phyloP scores from a whole-genome alignment of 1,284 basidiomycete species.

The Kwoniella shivajii region DNA sequence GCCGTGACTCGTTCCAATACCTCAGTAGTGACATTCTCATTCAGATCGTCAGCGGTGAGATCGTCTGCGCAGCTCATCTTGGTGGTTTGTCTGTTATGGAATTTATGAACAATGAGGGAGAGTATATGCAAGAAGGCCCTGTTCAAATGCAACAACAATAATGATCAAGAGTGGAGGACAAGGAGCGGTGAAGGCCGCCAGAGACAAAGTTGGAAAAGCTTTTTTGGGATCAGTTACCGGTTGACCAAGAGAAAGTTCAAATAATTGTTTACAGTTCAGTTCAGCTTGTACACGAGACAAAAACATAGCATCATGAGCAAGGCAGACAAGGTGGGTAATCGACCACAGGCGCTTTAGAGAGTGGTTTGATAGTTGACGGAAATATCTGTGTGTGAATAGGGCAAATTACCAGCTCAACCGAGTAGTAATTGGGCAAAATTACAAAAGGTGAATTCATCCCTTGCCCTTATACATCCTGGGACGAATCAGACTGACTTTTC shows the following conservation, averaged over 20 bases:
- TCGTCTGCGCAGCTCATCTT: slow-evolving; percentile 55
- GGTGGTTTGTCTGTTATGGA: not conserved
- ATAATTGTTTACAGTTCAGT: too few relatives aligned
- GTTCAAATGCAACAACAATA: not conserved
- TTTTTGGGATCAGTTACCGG: too few relatives aligned
- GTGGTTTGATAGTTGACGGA: not conserved
- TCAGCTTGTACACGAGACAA: too few relatives aligned
- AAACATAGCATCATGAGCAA: slow-evolving; percentile 13
- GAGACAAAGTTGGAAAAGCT: too few relatives aligned
- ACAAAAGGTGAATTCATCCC: slow-evolving; percentile 23
- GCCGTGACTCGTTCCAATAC: slow-evolving; percentile 52
- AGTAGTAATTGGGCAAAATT: slow-evolving; percentile 31
- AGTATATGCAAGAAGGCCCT: not conserved
- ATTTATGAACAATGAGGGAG: not conserved
- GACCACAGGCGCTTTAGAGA: too few relatives aligned
- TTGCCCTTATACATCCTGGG: not conserved
- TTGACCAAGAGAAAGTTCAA: too few relatives aligned
- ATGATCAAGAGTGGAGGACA: too few relatives aligned
- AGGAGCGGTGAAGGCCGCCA: too few relatives aligned
- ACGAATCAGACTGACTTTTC: not conserved
- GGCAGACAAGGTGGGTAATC: slow-evolving; percentile 6
- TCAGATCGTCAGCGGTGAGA: slow-evolving; percentile 51
- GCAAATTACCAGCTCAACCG: slow-evolving; percentile 2
- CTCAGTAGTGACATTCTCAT: slow-evolving; percentile 34
- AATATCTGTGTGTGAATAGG: not conserved